Evolutionary conservation across 208 protist genomes (phyloP).

Genomic region (Trypanosoma grayi): DNA sequence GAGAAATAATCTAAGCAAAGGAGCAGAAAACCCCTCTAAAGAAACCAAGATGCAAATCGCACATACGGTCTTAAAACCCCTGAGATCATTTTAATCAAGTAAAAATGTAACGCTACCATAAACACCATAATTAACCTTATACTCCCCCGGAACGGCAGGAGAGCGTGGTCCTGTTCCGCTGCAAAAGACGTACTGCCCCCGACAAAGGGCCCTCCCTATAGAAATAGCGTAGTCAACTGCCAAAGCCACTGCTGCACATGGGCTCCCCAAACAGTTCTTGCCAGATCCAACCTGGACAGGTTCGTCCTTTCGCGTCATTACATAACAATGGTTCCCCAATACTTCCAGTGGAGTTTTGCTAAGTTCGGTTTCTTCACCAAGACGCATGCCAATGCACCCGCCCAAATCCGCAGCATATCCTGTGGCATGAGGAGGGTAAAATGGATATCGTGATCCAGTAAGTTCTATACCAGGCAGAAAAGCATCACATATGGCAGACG

Average conservation of each 20-base stretch:
- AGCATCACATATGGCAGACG: conserved; percentile 17
- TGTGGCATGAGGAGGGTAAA: conserved; percentile 59
- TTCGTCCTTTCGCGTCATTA: conserved; percentile 58
- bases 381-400: conserved; percentile 48
- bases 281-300: conserved; percentile 64
- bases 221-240: conserved; percentile 50
- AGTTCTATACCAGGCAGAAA: conserved; percentile 62
- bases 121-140: conserved; percentile 67
- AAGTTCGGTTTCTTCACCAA: conserved; percentile 36
- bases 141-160: conserved; percentile 52
- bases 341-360: conserved; percentile 13
- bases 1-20: conserved; percentile 4
- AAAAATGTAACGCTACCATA: conserved; percentile 43
- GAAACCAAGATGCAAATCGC: too few relatives aligned
- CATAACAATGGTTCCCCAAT: conserved; percentile 40
- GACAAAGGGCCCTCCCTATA: conserved; percentile 47
- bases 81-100: conserved; percentile 7
- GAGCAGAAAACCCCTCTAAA: conserved; percentile 8
- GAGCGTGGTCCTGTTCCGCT: conserved; percentile 42
- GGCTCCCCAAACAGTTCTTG: conserved; percentile 49
- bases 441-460: conserved; percentile 77
- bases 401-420: conserved; percentile 69
- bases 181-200: conserved; percentile 61
- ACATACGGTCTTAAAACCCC: too few relatives aligned
- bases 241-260: conserved; percentile 35